Conservation (phyloP, 306 rosid species). For the Medicago arabica region DNA sequence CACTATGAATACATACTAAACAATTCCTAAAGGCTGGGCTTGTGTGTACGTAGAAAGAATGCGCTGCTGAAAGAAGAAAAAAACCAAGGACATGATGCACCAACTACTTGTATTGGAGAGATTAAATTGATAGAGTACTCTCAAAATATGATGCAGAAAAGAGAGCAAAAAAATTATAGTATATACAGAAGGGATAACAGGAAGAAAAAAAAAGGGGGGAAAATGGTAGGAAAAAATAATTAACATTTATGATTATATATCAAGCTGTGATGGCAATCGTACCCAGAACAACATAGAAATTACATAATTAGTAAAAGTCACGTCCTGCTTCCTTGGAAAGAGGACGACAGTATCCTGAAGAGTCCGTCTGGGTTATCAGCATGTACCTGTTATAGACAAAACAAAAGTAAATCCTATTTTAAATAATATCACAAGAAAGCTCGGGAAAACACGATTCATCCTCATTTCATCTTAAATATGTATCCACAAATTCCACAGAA, state of each 20-base stretch:
- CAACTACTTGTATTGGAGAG: slow-evolving; percentile 12
- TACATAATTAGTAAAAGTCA: slow-evolving; percentile 36
- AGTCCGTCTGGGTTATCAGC: slow-evolving; percentile 97
- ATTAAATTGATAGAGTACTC: slow-evolving; percentile 13
- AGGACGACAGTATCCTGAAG: slow-evolving; percentile 83
- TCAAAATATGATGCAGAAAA: neutral
- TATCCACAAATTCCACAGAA: slow-evolving; percentile 2
- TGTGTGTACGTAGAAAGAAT: neutral
- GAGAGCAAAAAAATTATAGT: neutral
- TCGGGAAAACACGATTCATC: slow-evolving; percentile 15
- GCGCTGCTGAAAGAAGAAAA: neutral
- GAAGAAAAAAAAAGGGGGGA: neutral
- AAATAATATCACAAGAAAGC: slow-evolving; percentile 23
- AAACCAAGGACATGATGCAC: neutral
- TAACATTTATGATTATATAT: neutral
- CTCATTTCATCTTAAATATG: slow-evolving; percentile 11
- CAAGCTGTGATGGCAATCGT: slow-evolving; percentile 19
- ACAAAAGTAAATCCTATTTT: slow-evolving; percentile 21
- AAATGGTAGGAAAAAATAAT: neutral
- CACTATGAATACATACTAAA: neutral
- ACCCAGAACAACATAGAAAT: slow-evolving; percentile 19
- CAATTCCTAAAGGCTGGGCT: neutral
- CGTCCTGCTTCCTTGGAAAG: slow-evolving; percentile 64
- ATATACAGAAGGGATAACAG: slow-evolving; percentile 14
- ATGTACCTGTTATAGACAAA: slow-evolving; percentile 70